Evolutionary conservation across 331 rosid genomes (phyloP).

Genomic region (Cydonia oblonga): DNA sequence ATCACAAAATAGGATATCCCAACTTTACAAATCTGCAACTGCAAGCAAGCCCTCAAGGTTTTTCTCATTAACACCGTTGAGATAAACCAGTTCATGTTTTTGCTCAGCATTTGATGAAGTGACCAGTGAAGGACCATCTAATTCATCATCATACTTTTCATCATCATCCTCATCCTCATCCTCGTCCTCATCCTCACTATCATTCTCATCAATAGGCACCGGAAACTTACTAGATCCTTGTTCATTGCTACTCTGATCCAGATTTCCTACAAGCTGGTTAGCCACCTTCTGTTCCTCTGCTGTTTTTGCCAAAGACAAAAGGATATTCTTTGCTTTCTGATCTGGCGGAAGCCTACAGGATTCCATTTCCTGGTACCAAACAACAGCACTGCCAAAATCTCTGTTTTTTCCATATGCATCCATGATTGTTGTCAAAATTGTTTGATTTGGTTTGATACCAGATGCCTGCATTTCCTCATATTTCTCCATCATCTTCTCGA

Average conservation of each 20-base stretch:
- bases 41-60: conserved; percentile 9
- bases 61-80: conserved; percentile 10
- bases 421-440: conserved; percentile 75
- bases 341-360: conserved; percentile 56
- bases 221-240: conserved; percentile 13
- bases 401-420: conserved; percentile 71
- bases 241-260: conserved; percentile 19
- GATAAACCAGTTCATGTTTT: conserved; percentile 2
- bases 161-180: background rate
- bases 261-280: conserved; percentile 34
- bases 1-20: conserved; percentile 10
- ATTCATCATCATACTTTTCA: conserved; percentile 16
- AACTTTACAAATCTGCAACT: conserved; percentile 21
- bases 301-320: conserved; percentile 62
- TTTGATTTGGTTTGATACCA: conserved; percentile 55
- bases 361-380: conserved; percentile 85
- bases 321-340: conserved; percentile 77
- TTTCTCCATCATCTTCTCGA: conserved; percentile 53
- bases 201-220: conserved; percentile 16
- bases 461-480: conserved; percentile 62
- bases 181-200: conserved; percentile 15
- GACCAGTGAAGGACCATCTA: conserved; percentile 18
- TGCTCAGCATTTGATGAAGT: conserved; percentile 17
- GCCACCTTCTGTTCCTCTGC: conserved; percentile 45
- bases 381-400: conserved; percentile 65